A percentile compares a stretch with the other conserved stretches of the same genome.
phyloP scores from a whole-genome alignment of 2,329 filamentous ascomycete species.

The Sarocladium oryzae region DNA sequence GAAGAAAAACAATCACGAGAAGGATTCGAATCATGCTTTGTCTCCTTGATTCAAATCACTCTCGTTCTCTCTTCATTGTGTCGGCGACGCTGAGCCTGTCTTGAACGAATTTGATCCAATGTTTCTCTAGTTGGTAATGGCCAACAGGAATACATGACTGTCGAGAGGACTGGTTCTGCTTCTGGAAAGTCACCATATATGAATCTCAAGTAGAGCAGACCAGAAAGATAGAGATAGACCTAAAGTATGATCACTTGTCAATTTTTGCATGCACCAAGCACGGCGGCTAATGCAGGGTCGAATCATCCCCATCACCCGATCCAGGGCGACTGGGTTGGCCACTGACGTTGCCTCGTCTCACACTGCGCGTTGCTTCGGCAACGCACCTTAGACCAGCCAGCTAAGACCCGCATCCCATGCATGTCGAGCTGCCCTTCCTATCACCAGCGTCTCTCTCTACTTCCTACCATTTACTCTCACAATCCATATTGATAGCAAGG shows the following conservation, averaged over 20 bases:
- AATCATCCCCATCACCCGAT: constrained; percentile 8
- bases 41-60: too few relatives aligned
- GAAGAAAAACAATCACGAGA: too few relatives aligned
- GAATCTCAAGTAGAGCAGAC: too few relatives aligned
- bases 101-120: too few relatives aligned
- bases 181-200: too few relatives aligned
- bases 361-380: constrained; percentile 3
- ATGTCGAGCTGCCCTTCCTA: constrained; percentile 1
- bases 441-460: neutral
- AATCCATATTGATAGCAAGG: neutral
- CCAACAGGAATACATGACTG: too few relatives aligned
- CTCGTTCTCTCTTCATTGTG: too few relatives aligned
- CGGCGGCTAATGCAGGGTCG: constrained; percentile 9
- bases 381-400: constrained; percentile 2
- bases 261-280: constrained; percentile 2
- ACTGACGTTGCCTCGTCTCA: constrained; percentile 7
- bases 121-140: too few relatives aligned
- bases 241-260: neutral
- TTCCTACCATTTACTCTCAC: neutral
- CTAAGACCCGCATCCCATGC: constrained; percentile 4
- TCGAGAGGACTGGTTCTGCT: too few relatives aligned
- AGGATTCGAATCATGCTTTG: too few relatives aligned
- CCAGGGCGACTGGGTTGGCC: neutral
- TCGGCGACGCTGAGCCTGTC: too few relatives aligned
- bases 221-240: neutral